Evolutionary conservation across 73 alveolate species (phyloP).

Genomic region (Urostyla sp.): DNA sequence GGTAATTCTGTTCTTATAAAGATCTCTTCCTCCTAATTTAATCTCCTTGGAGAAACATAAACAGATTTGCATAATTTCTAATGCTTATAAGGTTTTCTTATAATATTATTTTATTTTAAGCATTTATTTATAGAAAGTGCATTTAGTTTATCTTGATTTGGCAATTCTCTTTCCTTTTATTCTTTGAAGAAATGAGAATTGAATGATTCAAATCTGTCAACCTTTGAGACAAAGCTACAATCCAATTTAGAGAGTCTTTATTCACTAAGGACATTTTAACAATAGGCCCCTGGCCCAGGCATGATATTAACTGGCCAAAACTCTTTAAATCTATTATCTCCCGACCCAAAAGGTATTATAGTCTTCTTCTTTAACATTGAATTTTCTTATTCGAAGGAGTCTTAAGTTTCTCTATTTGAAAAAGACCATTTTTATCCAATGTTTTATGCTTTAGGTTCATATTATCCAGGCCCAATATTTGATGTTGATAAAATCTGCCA

Average conservation of each 20-base stretch:
- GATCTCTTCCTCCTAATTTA: not conserved
- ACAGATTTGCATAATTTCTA: not conserved
- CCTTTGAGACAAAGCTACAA: not conserved
- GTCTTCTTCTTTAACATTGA: not conserved
- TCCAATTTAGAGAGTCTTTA: not conserved
- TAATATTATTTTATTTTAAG: not conserved
- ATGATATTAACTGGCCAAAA: conserved; percentile 21
- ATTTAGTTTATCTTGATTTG: not conserved
- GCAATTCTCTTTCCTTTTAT: not conserved
- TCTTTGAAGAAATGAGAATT: conserved; percentile 16
- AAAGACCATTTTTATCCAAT: conserved; percentile 5
- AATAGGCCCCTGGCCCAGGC: not conserved
- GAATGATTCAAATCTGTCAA: not conserved
- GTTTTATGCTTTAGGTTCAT: conserved; percentile 2
- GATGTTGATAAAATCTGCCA: conserved; percentile 25
- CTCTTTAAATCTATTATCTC: conserved; percentile 13
- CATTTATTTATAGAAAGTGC: not conserved
- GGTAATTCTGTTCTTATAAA: conserved; percentile 5
- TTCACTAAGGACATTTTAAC: conserved; percentile 5
- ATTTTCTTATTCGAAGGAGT: not conserved
- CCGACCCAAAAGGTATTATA: conserved; percentile 16
- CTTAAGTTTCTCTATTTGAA: not conserved
- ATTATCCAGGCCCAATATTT: conserved; percentile 40
- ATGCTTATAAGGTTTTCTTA: not conserved
- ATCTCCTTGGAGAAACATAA: not conserved